Evolutionary conservation across 116 monocot species (phyloP), one percentile per base, ranked within the genome.

Genomic region (Iris pallida): DNA sequence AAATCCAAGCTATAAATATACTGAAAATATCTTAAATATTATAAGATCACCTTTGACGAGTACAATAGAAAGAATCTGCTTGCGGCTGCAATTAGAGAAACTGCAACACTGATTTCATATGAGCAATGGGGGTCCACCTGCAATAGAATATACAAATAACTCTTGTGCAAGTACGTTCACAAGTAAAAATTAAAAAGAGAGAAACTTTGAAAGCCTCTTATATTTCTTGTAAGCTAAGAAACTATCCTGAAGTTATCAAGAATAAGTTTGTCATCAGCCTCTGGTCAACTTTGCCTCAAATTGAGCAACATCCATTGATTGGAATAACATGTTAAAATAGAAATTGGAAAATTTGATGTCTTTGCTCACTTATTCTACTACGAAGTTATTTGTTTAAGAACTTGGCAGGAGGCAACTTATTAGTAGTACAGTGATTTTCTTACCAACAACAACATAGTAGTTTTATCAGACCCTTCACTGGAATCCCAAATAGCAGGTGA

Each of bases 121-220:
- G 96, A 97, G 67, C 96, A 97, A 81, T 97, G 96, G 53, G 96
- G 92, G 81, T 97, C 96, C 20, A 84, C 92, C 96, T 97, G 78
- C 63, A 80, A 65, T 0, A 68, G 61, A 69, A 45, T 20, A 30
- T 30, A 30, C 30, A 30, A 30, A 30, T 30, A 30, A 30, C 30
- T 30, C 3, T 30, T 30, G 30, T 30, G 30, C 30, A 30, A 30
- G 30, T 30, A 30, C 30, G 30, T 30, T 30, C 30, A 30, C 30
- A 3, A 30, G 30, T 30, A 30, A 30, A 30, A 30, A 30, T 30
- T 30, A 30, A 30, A 30, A 30, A 30, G 30, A 30, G 30, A 30
- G 30, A 30, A 30, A 30, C 30, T 30, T 30, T 30, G 30, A 30
- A 30, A 3, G 30, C 30, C 30, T 30, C 30, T 30, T 30, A 30